Evolutionary conservation across 352 stramenopile genomes (phyloP), one percentile per base, ranked within the genome.

Genomic region (Phytophthora pluvialis): DNA sequence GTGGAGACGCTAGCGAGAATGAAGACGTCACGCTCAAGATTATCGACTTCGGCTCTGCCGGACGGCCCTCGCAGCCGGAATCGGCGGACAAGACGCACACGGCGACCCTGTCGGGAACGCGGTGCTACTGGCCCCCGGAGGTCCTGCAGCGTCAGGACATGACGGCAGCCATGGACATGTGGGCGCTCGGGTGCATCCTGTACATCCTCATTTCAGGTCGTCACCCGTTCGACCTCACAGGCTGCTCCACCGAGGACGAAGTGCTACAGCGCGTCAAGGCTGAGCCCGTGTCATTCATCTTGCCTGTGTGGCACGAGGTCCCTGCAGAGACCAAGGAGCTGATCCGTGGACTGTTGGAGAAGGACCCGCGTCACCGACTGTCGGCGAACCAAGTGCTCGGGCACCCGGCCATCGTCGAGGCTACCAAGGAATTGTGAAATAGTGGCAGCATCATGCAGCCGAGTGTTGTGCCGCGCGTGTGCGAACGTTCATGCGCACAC

Each of bases 11-110:
- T 15, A 42, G 39, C 28, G 43, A 47, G 28, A 63, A 64, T 33
- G 63, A 88, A 35, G 51, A 76, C 3, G 65, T 89, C 1, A 68
- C 58, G 26, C 70, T 95, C 51, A 97, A 97, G 62, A 81, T 97
- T 38, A 95, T 95, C 42, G 89, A 97, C 72, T 95, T 97, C 70
- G 89, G 89, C 4, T 93, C 85, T n/a, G 86, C 87, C 3, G 81
- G 81, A 12, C 54, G 53, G 3, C 52, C 58, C 7, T 77, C 67
- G 0, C 18, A 55, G 26, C 68, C 57, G 0, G 68, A 71, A 28
- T 40, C 36, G 2, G 67, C 26, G 0, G 42, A 68, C 12, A 74
- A 60, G 38, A 52, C 53, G 3, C 70, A 32, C 50, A 77, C 46
- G 0, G 33, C 60, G 12, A 73, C 76, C 21, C 48, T 94, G 6